Percentiles rank a stretch among this genome's conserved stretches.
Evolutionary conservation across 2,329 filamentous ascomycete genomes (phyloP).

Genomic region (Exophiala alcalophila): DNA sequence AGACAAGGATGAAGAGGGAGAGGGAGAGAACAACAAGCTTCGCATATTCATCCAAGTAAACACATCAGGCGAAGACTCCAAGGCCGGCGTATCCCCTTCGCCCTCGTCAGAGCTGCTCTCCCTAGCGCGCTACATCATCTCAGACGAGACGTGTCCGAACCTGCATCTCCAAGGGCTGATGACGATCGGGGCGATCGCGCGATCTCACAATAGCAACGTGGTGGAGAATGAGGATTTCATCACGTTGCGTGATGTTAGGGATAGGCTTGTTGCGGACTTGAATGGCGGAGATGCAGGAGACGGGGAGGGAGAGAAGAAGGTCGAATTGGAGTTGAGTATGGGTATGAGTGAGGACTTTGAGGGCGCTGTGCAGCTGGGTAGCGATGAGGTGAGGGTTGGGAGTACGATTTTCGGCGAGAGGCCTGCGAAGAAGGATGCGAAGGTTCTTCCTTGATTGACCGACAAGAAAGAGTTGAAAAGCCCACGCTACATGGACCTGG

Average conservation of each 20-base stretch:
- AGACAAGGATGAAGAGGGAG: conserved; percentile 22
- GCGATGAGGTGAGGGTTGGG: conserved; percentile 84
- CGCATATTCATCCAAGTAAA: conserved; percentile 91
- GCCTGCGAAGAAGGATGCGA: conserved; percentile 74
- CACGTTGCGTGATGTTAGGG: conserved; percentile 64
- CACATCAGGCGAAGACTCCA: conserved; percentile 81
- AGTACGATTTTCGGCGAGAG: conserved; percentile 90
- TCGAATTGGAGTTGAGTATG: conserved; percentile 87
- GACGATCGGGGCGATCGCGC: conserved; percentile 94
- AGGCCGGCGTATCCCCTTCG: conserved; percentile 78
- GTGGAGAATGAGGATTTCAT: conserved; percentile 91
- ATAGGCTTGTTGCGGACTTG: conserved; percentile 64
- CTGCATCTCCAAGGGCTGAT: conserved; percentile 79
- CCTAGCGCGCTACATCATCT: conserved; percentile 66
- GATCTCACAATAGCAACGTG: conserved; percentile 72
- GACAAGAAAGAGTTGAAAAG: no score
- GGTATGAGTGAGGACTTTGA: conserved; percentile 98
- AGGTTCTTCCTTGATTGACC: conserved; percentile 46
- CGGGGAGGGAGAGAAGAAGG: no score
- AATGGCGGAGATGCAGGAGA: conserved; percentile 46
- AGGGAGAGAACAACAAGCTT: conserved; percentile 43
- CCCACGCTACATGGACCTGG: conserved; percentile 3
- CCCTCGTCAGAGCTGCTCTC: conserved; percentile 39
- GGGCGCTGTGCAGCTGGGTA: conserved; percentile 77
- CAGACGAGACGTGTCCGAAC: conserved; percentile 58